A percentile compares a stretch with the other conserved stretches of the same genome.
Conservation (phyloP, 768 basidiomycete genomes). For the Tulasnella sp. region DNA sequence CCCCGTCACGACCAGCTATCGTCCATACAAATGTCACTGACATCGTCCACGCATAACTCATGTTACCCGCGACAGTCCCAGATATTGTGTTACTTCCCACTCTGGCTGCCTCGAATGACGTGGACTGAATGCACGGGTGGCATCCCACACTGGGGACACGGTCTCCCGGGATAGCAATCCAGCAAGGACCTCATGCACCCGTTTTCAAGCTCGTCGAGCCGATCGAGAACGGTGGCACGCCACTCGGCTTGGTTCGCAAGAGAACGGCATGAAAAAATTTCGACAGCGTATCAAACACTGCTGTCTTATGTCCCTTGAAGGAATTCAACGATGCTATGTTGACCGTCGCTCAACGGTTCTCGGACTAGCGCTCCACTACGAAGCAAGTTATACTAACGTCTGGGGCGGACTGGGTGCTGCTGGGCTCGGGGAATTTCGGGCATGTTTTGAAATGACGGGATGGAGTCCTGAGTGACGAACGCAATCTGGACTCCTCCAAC, state of each 20-base stretch:
- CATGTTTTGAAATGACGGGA: constrained; percentile 68
- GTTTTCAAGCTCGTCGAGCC: constrained; percentile 41
- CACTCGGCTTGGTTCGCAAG: constrained; percentile 25
- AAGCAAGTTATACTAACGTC: constrained; percentile 73
- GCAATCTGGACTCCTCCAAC: constrained; percentile 60
- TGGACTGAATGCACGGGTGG: too few relatives aligned
- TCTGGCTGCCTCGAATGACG: too few relatives aligned
- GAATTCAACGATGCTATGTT: constrained; percentile 72
- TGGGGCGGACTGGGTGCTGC: constrained; percentile 83
- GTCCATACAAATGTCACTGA: too few relatives aligned
- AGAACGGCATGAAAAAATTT: constrained; percentile 54
- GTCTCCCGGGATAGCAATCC: too few relatives aligned
- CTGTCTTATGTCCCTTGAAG: constrained; percentile 71
- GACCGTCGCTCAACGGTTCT: constrained; percentile 53
- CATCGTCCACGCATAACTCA: too few relatives aligned
- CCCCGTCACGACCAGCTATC: too few relatives aligned
- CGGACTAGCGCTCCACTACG: constrained; percentile 62
- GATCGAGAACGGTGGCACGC: constrained; percentile 46
- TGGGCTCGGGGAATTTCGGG: constrained; percentile 91
- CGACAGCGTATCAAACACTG: constrained; percentile 39
- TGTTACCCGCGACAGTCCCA: too few relatives aligned
- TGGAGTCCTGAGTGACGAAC: constrained; percentile 65
- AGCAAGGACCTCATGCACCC: constrained; percentile 35
- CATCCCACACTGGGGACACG: not conserved
- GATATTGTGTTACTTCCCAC: too few relatives aligned